Base-by-base conservation (phyloP, 2,329 filamentous ascomycete genomes). In the Penicillium sp. region DNA sequence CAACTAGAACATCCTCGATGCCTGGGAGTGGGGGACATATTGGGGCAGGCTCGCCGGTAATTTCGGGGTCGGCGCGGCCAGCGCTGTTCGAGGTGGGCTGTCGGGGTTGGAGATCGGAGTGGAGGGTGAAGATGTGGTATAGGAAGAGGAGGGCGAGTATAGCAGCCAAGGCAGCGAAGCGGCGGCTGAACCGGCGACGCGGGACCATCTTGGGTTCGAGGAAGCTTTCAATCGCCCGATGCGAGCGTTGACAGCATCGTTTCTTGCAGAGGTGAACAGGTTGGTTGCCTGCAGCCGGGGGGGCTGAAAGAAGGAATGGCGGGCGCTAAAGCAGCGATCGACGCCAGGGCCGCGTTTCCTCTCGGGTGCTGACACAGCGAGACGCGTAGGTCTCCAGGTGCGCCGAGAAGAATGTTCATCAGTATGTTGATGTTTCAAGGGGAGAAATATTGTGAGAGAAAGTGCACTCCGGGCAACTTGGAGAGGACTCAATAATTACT, bases 51-150 rank as follows among this genome's bases (percentile, higher is more conserved):
- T 68, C 67, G 28, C 61, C 64, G 38, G 64, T 62, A 8, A 58
- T 49, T 1, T 62, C 40, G 25, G 55, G 49, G n/a, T 54, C 43
- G 6, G 63, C 37, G 38, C 45, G 57, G 45, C 52, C 37, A 30
- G 42, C 55, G 53, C 40, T 46, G 58, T 55, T 61, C 58, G 64
- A 55, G 56, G 58, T 55, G 58, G 57, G 35, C 51, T 40, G 64
- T 59, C 28, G 38, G 40, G 30, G 54, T 57, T 28, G 46, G 87
- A 92, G 77, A 77, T 84, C 58, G 79, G 85, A 70, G 83, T 85
- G 65, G 86, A 87, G 72, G 76, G 82, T 52, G 83, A 89, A 67
- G 81, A 91, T 69, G 84, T 86, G 55, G 75, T 79, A 64, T 75
- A 83, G 61, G 77, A 91, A 62, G 78, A 84, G 67, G 78, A 80